phyloP scores from a whole-genome alignment of 306 rosid species.

The Lathyrus oleraceus region DNA sequence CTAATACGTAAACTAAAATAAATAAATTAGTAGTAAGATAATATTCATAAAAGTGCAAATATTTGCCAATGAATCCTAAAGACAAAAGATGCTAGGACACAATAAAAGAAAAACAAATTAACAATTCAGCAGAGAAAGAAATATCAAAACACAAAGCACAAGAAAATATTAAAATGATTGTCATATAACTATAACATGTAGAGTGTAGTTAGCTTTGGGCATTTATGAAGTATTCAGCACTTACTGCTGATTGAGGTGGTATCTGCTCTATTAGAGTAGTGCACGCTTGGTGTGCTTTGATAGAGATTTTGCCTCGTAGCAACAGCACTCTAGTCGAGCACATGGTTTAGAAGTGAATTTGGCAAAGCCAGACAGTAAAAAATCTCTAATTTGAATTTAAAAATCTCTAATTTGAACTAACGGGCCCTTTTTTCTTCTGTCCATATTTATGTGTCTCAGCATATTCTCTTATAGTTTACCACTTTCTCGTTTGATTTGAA shows the following conservation, averaged over 20 bases:
- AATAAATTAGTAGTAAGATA: background rate
- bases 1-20: conserved; percentile 17
- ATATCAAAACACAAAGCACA: background rate
- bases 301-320: background rate
- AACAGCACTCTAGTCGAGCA: background rate
- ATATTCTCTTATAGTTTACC: background rate
- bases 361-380: background rate
- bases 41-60: conserved; percentile 10
- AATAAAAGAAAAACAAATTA: background rate
- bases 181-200: background rate
- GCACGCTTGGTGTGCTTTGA: background rate
- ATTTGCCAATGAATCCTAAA: conserved; percentile 6
- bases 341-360: background rate
- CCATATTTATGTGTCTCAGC: background rate
- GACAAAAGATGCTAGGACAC: background rate
- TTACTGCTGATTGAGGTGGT: background rate
- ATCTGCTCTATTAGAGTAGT: background rate
- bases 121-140: background rate
- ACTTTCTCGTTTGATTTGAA: background rate
- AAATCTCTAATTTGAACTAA: background rate
- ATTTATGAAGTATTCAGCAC: background rate
- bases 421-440: background rate
- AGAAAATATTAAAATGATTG: background rate
- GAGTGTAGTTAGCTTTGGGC: background rate
- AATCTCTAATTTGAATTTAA: background rate